These are phyloP conservation scores for Pseudocercospora ulei DNA, from an alignment of 2,329 filamentous ascomycete genomes.

Conservation along the genomic window DNA sequence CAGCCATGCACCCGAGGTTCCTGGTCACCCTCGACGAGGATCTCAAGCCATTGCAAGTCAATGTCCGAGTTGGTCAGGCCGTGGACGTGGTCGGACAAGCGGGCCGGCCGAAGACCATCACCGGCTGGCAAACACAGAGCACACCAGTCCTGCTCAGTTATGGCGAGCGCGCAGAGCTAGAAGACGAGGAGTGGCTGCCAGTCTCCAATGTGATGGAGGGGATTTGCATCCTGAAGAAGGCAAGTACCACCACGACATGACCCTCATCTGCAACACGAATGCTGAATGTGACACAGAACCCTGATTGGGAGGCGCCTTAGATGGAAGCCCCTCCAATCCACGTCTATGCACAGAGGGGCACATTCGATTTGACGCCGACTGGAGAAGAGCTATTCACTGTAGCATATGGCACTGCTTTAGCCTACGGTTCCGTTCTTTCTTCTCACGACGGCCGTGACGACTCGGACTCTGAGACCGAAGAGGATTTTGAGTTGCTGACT, in stretches of 20 bases:
- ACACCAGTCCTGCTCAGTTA: constrained; percentile 93
- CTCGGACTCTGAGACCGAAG: neutral
- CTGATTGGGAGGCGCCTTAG: constrained; percentile 18
- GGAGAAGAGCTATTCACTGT: too few relatives aligned
- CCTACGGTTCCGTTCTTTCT: neutral
- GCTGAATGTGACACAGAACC: constrained; percentile 14
- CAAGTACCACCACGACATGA: constrained; percentile 40
- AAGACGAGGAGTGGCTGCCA: constrained; percentile 94
- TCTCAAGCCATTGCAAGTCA: constrained; percentile 84
- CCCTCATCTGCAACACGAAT: neutral
- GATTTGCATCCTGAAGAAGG: constrained; percentile 92
- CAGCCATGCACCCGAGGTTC: constrained; percentile 94
- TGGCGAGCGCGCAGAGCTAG: constrained; percentile 88
- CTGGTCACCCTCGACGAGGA: constrained; percentile 92
- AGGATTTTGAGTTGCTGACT: neutral
- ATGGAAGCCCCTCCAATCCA: neutral
- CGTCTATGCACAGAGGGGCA: too few relatives aligned
- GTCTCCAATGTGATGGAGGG: constrained; percentile 87
- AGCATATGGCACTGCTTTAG: too few relatives aligned
- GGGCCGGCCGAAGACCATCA: constrained; percentile 95
- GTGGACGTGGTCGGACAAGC: constrained; percentile 97
- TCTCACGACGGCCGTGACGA: neutral
- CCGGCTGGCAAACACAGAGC: constrained; percentile 98
- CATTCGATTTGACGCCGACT: too few relatives aligned
- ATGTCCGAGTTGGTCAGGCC: constrained; percentile 92